A percentile compares a stretch with the other conserved stretches of the same genome.
These are phyloP conservation scores for Diutina neorugosa DNA, from an alignment of 1,139 yeast species.

Conservation along the genomic window DNA sequence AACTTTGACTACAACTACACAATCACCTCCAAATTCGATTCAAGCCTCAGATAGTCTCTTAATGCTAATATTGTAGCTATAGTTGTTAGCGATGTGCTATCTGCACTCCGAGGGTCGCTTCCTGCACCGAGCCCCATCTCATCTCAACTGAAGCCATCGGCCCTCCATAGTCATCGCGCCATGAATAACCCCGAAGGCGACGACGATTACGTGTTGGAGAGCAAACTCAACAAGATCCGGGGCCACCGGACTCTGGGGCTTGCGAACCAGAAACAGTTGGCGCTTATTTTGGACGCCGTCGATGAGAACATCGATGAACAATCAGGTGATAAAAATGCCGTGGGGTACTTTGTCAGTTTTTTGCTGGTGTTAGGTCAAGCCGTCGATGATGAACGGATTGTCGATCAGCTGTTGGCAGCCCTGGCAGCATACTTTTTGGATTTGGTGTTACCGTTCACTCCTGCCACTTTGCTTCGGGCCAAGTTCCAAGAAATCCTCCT, in stretches of 20 bases:
- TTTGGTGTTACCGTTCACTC: constrained; percentile 63
- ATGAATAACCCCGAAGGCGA: constrained; percentile 1
- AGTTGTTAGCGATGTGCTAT: not conserved
- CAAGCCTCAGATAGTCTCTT: too few species aligned
- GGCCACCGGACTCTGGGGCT: constrained; percentile 61
- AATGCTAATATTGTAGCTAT: too few species aligned
- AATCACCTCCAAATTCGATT: too few species aligned
- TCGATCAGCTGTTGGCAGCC: constrained; percentile 53
- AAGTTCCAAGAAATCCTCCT: constrained; percentile 70
- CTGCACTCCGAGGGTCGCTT: not conserved
- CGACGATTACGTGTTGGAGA: constrained; percentile 1
- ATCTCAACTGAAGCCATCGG: not conserved
- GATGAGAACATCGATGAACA: constrained; percentile 80
- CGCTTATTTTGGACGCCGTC: constrained; percentile 71
- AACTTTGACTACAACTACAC: too few species aligned
- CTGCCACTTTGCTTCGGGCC: constrained; percentile 52
- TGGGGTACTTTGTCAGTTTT: constrained; percentile 77
- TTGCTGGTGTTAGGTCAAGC: constrained; percentile 73
- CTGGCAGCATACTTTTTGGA: constrained; percentile 77
- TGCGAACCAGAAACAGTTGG: constrained; percentile 67
- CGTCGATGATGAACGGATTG: constrained; percentile 38
- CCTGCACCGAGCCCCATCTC: not conserved
- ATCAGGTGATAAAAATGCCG: constrained; percentile 44
- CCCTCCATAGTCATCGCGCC: not conserved
- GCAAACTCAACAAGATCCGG: constrained; percentile 30